Conservation (phyloP, 106 monocot genomes). For the Allium sativum region DNA sequence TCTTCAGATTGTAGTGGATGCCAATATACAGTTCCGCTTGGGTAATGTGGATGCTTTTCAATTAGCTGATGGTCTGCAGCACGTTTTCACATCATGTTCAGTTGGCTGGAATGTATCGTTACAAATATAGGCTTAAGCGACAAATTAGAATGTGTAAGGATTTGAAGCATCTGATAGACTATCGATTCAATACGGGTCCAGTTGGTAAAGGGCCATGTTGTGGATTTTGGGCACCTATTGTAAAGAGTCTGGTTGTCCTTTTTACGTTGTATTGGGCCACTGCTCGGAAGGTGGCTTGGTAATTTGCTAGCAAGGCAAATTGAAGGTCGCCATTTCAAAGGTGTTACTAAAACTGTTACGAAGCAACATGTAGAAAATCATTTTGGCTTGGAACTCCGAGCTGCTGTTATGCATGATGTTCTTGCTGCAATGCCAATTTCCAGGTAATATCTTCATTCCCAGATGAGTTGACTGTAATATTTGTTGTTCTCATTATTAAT, state of each 20-base stretch:
- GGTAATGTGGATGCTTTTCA: constrained; percentile 99
- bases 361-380: constrained; percentile 97
- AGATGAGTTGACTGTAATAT: too few relatives aligned
- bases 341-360: constrained; percentile 96
- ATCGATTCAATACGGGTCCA: constrained; percentile 97
- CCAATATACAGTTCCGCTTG: constrained; percentile 93
- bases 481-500: too few relatives aligned
- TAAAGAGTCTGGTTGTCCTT: constrained; percentile 99
- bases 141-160: constrained; percentile 99
- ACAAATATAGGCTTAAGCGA: constrained; percentile 93
- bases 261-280: constrained; percentile 92
- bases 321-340: constrained; percentile 99
- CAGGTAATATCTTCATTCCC: too few relatives aligned
- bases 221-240: constrained; percentile 99
- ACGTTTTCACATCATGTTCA: constrained; percentile 98
- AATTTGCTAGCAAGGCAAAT: constrained; percentile 93
- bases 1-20: too few relatives aligned
- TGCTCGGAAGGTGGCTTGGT: constrained; percentile 94
- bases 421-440: constrained; percentile 99
- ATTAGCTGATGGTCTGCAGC: constrained; percentile 98
- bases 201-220: constrained; percentile 97
- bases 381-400: constrained; percentile 97
- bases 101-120: constrained; percentile 98
- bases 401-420: constrained; percentile 99
- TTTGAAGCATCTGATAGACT: constrained; percentile 96